A percentile compares a stretch with the other conserved stretches of the same genome.
Evolutionary conservation across 169 alveolate species (phyloP).

Genomic region (Plasmodium vivax): DNA sequence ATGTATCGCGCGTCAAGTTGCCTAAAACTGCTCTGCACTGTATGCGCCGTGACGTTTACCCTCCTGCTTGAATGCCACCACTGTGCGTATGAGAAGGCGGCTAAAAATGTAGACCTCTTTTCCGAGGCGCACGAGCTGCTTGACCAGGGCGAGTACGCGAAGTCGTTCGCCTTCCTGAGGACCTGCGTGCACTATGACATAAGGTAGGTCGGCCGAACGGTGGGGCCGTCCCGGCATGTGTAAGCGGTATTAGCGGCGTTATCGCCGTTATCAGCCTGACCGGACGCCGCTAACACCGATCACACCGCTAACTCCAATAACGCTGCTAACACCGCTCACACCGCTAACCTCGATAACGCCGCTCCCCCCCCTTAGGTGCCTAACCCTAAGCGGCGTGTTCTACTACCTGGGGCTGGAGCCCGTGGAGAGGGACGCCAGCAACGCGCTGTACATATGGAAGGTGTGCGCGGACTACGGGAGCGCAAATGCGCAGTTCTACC

Average conservation of each 20-base stretch:
- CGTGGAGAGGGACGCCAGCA: slow-evolving; percentile 30
- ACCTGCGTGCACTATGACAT: slow-evolving; percentile 58
- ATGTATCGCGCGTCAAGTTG: slow-evolving; percentile 19
- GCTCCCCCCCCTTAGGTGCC: slow-evolving; percentile 11
- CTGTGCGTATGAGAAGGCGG: slow-evolving; percentile 1
- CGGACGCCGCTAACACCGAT: background rate
- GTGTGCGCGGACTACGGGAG: slow-evolving; percentile 67
- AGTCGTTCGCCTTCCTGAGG: slow-evolving; percentile 31
- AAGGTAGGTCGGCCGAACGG: slow-evolving; percentile 1
- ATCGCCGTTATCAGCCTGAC: background rate
- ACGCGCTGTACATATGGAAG: slow-evolving; percentile 65
- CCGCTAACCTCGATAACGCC: background rate
- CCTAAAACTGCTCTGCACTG: background rate
- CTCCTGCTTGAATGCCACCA: background rate
- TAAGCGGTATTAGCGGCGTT: background rate
- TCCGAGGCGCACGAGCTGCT: slow-evolving; percentile 45
- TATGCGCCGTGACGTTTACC: slow-evolving; percentile 4
- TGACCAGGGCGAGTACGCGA: slow-evolving; percentile 44
- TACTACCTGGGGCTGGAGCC: slow-evolving; percentile 60
- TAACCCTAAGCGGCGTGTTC: slow-evolving; percentile 55
- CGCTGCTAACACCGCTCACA: background rate
- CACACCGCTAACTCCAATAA: no score
- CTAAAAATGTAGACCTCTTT: slow-evolving; percentile 16
- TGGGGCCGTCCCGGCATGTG: no score
- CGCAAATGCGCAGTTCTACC: slow-evolving; percentile 68